Conservation (phyloP, 2,329 filamentous ascomycete species). For the Alternaria hordeiaustralica region DNA sequence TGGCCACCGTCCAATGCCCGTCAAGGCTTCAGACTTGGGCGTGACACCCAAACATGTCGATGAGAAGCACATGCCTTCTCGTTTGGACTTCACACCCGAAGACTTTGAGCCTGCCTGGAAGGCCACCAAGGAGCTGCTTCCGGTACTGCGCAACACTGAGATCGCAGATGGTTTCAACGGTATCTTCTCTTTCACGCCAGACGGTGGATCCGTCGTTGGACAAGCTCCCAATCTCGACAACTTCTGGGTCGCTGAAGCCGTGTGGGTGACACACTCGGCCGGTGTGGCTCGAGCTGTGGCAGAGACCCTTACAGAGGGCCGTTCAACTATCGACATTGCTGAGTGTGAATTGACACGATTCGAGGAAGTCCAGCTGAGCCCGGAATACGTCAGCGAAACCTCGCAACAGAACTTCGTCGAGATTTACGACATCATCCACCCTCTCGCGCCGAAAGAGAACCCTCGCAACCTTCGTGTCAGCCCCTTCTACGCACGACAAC, state of each 20-base stretch:
- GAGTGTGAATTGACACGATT: slow-evolving; percentile 68
- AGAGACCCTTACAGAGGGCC: slow-evolving; percentile 63
- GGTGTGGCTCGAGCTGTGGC: slow-evolving; percentile 68
- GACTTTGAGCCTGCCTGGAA: slow-evolving; percentile 69
- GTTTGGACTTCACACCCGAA: slow-evolving; percentile 64
- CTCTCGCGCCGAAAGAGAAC: slow-evolving; percentile 63
- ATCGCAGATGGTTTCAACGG: slow-evolving; percentile 69
- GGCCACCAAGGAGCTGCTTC: slow-evolving; percentile 61
- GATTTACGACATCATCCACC: slow-evolving; percentile 70
- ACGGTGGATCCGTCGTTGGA: slow-evolving; percentile 67
- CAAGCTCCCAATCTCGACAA: slow-evolving; percentile 64
- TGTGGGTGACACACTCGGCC: slow-evolving; percentile 71
- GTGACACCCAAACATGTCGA: slow-evolving; percentile 61
- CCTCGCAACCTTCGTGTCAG: slow-evolving; percentile 66
- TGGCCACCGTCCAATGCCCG: slow-evolving; percentile 67
- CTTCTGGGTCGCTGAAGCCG: slow-evolving; percentile 69
- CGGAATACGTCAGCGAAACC: slow-evolving; percentile 64
- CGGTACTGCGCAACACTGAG: slow-evolving; percentile 57
- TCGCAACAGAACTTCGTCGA: slow-evolving; percentile 68
- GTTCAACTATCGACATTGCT: slow-evolving; percentile 62
- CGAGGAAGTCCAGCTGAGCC: slow-evolving; percentile 65
- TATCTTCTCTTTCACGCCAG: slow-evolving; percentile 70
- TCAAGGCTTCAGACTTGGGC: slow-evolving; percentile 62
- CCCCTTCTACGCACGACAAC: slow-evolving; percentile 63
- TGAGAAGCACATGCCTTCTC: slow-evolving; percentile 69